Percentiles rank a stretch among this genome's conserved stretches.
phyloP scores from a whole-genome alignment of 2,329 filamentous ascomycete genomes.

The Eurotiales sp. region DNA sequence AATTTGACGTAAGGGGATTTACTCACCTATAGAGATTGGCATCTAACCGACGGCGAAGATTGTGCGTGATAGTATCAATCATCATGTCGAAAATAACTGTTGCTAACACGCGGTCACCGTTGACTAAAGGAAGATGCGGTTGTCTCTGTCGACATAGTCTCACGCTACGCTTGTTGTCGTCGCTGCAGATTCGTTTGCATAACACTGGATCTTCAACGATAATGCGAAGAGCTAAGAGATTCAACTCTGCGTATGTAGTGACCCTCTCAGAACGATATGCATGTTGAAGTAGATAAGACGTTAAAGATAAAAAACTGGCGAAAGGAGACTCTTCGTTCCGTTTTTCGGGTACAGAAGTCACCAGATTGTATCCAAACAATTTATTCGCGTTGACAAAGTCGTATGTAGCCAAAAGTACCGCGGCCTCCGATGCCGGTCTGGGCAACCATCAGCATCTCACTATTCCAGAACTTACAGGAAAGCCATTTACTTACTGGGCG shows the following conservation, averaged over 20 bases:
- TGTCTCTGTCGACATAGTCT: slow-evolving; percentile 85
- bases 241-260: slow-evolving; percentile 78
- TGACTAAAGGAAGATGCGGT: slow-evolving; percentile 74
- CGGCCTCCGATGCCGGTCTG: slow-evolving; percentile 71
- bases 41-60: slow-evolving; percentile 79
- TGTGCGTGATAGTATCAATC: slow-evolving; percentile 90
- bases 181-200: slow-evolving; percentile 78
- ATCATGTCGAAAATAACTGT: slow-evolving; percentile 79
- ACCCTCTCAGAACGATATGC: slow-evolving; percentile 78
- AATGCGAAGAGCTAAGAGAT: slow-evolving; percentile 78
- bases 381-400: slow-evolving; percentile 95
- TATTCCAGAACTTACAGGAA: slow-evolving; percentile 16
- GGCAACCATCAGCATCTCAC: slow-evolving; percentile 20
- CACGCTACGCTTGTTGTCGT: slow-evolving; percentile 69
- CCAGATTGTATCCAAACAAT: slow-evolving; percentile 82
- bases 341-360: slow-evolving; percentile 58
- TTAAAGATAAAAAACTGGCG: slow-evolving; percentile 76
- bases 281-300: slow-evolving; percentile 91
- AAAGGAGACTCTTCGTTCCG: slow-evolving; percentile 71
- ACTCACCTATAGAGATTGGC: slow-evolving; percentile 70
- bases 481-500: slow-evolving; percentile 59
- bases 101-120: slow-evolving; percentile 68
- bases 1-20: background rate
- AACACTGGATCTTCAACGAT: slow-evolving; percentile 79
- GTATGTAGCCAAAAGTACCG: slow-evolving; percentile 79